A percentile compares a stretch with the other conserved stretches of the same genome.
Evolutionary conservation across 768 basidiomycete genomes (phyloP).

Genomic region (Lactifluus subvellereus): DNA sequence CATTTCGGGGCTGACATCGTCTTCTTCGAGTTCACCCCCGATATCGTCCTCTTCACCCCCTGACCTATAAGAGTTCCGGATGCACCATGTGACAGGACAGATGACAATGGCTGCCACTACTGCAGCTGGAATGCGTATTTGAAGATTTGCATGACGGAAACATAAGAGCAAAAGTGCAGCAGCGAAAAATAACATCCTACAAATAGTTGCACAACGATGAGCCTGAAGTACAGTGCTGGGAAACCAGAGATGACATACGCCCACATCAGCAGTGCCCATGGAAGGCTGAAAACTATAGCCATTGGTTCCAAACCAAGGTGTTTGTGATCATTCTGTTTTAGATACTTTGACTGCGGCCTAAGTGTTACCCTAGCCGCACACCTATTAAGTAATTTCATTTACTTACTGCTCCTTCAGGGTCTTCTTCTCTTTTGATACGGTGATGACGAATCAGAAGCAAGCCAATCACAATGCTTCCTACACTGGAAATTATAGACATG

Average conservation of each 20-base stretch:
- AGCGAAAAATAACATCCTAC: constrained; percentile 3
- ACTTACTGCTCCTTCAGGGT: constrained; percentile 14
- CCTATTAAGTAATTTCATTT: not conserved
- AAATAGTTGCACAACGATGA: not conserved
- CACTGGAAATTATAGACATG: constrained; percentile 1
- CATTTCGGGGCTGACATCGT: too few relatives aligned
- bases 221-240: not conserved
- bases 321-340: not conserved
- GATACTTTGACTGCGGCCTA: constrained; percentile 1
- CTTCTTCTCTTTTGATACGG: constrained; percentile 5
- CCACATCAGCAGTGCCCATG: constrained; percentile 17
- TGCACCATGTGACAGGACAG: too few relatives aligned
- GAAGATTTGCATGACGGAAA: not conserved
- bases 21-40: too few relatives aligned
- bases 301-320: constrained; percentile 13
- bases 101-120: too few relatives aligned
- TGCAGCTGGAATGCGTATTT: too few relatives aligned
- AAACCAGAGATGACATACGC: constrained; percentile 1
- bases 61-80: too few relatives aligned
- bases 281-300: not conserved
- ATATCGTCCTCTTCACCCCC: too few relatives aligned
- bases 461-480: too few relatives aligned
- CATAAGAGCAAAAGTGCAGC: constrained; percentile 2
- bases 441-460: constrained; percentile 10
- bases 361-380: not conserved